These are phyloP conservation scores for Microdochium paspali DNA, from an alignment of 2,329 filamentous ascomycete genomes.

Conservation along the genomic window DNA sequence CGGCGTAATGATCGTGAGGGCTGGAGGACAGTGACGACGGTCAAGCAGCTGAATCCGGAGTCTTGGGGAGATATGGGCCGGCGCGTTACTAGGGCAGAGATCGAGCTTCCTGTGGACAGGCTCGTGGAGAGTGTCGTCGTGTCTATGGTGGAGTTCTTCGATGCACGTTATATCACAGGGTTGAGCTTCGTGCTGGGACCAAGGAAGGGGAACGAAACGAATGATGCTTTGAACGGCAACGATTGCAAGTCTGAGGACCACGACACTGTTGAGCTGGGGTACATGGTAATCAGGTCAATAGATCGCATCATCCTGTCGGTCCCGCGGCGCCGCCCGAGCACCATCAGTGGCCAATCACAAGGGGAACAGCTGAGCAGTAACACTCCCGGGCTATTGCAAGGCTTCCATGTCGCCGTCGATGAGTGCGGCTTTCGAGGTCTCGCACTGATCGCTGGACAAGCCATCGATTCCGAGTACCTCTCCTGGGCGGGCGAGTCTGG, in stretches of 20 bases:
- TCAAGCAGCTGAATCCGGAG: slow-evolving; percentile 2
- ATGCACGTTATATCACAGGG: slow-evolving; percentile 10
- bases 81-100: slow-evolving; percentile 6
- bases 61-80: slow-evolving; percentile 7
- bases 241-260: background rate
- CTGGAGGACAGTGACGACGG: slow-evolving; percentile 8
- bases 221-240: background rate
- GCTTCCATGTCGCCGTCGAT: slow-evolving; percentile 11
- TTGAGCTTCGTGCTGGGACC: slow-evolving; percentile 8
- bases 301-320: background rate
- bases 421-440: slow-evolving; percentile 12
- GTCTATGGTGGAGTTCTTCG: slow-evolving; percentile 13
- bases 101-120: slow-evolving; percentile 6
- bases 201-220: background rate
- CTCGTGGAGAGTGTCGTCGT: slow-evolving; percentile 8
- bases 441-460: slow-evolving; percentile 6
- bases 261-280: background rate
- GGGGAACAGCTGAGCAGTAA: no score
- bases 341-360: background rate
- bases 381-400: slow-evolving; percentile 5
- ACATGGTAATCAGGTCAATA: background rate
- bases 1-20: background rate
- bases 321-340: background rate
- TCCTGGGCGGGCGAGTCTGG: slow-evolving; percentile 10
- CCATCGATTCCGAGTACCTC: slow-evolving; percentile 9